phyloP scores from a whole-genome alignment of 2,329 filamentous ascomycete species.

The Penicillium sp. region DNA sequence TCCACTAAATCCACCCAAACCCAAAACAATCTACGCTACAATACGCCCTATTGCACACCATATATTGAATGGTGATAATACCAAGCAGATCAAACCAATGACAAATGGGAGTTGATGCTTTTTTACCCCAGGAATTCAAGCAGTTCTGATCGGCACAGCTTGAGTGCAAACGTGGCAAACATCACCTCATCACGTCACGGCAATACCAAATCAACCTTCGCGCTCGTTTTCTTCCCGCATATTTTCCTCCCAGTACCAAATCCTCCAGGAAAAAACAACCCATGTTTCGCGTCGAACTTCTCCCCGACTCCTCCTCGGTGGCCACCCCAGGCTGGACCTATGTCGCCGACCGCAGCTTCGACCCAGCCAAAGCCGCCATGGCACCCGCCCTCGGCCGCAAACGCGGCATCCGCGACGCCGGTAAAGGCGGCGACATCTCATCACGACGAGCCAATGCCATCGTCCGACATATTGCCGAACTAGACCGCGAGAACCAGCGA shows the following conservation, averaged over 20 bases:
- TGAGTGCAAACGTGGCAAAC: slow-evolving; percentile 24
- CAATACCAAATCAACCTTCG: slow-evolving; percentile 11
- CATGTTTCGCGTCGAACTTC: slow-evolving; percentile 75
- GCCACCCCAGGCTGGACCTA: slow-evolving; percentile 88
- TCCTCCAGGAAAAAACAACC: slow-evolving; percentile 1
- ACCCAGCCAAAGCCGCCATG: slow-evolving; percentile 55
- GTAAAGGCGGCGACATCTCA: slow-evolving; percentile 62
- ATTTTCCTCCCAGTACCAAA: not conserved
- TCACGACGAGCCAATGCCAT: slow-evolving; percentile 81
- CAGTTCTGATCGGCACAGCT: not conserved
- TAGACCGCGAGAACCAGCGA: slow-evolving; percentile 75
- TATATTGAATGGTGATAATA: too few species aligned
- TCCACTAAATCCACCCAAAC: too few species aligned
- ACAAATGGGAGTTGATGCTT: too few species aligned
- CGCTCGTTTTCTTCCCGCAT: slow-evolving; percentile 3
- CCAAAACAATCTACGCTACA: too few species aligned
- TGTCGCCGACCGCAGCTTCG: slow-evolving; percentile 69
- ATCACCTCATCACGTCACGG: slow-evolving; percentile 10
- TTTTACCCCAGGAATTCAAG: not conserved
- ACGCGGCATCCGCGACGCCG: slow-evolving; percentile 63
- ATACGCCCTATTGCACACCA: too few species aligned
- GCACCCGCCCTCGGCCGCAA: slow-evolving; percentile 61
- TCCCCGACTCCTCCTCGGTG: slow-evolving; percentile 67
- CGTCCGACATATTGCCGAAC: slow-evolving; percentile 73
- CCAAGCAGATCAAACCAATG: too few species aligned